A percentile compares a stretch with the other conserved stretches of the same genome.
Evolutionary conservation across 2,329 filamentous ascomycete species (phyloP).

Genomic region (Fusarium neocosmosporiellum): DNA sequence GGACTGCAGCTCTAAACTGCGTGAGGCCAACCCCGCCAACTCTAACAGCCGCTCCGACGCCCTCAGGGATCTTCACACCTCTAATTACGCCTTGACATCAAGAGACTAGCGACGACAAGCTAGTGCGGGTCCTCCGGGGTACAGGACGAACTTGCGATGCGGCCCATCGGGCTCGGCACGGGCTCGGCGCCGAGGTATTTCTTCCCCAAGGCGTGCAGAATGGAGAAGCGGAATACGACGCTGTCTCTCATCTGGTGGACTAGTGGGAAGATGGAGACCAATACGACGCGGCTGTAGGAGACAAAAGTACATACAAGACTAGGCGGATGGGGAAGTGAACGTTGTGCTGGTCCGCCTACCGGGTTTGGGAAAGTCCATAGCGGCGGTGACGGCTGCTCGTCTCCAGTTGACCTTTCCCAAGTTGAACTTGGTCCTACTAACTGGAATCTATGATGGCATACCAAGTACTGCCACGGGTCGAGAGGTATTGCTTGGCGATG

Average conservation of each 20-base stretch:
- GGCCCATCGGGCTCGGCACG: too few species aligned
- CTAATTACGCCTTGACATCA: too few species aligned
- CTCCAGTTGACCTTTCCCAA: conserved; percentile 47
- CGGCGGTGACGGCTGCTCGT: conserved; percentile 39
- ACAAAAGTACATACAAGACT: conserved; percentile 44
- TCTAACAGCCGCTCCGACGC: too few species aligned
- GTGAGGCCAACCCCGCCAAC: too few species aligned
- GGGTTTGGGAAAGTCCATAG: conserved; percentile 43
- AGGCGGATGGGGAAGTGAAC: conserved; percentile 44
- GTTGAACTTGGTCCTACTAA: conserved; percentile 49
- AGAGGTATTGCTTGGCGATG: not conserved
- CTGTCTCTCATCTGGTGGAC: conserved; percentile 39
- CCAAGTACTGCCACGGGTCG: conserved; percentile 21
- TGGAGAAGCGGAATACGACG: too few species aligned
- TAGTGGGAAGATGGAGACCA: not conserved
- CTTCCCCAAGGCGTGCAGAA: too few species aligned
- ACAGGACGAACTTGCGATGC: too few species aligned
- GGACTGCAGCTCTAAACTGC: too few species aligned
- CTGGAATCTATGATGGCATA: conserved; percentile 54
- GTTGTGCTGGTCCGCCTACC: conserved; percentile 44
- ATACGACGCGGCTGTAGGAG: conserved; percentile 39
- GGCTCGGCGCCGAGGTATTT: too few species aligned
- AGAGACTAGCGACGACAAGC: too few species aligned
- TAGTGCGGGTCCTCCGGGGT: too few species aligned
- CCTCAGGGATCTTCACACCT: too few species aligned